These are phyloP conservation scores for Syzygium malaccense DNA, from an alignment of 441 rosid species.

Conservation along the genomic window DNA sequence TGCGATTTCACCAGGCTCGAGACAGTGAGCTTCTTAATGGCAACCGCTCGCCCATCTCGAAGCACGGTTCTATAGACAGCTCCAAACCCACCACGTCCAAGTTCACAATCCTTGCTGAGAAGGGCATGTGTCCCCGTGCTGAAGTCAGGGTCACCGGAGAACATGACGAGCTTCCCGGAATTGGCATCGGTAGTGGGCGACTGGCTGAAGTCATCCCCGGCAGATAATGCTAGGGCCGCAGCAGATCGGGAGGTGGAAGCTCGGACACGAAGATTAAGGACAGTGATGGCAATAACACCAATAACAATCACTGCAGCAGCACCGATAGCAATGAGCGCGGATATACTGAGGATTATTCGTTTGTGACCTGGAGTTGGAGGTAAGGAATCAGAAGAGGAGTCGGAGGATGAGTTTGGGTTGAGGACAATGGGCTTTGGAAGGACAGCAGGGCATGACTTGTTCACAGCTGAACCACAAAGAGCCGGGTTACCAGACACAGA, in stretches of 20 bases:
- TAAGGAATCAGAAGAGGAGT: slow-evolving; percentile 23
- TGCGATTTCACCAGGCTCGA: slow-evolving; percentile 71
- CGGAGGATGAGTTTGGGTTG: slow-evolving; percentile 55
- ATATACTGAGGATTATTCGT: slow-evolving; percentile 64
- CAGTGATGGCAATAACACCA: slow-evolving; percentile 73
- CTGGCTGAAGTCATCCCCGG: slow-evolving; percentile 49
- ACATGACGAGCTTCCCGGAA: slow-evolving; percentile 80
- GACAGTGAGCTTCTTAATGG: slow-evolving; percentile 68
- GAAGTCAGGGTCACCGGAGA: slow-evolving; percentile 69
- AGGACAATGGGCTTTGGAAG: slow-evolving; percentile 70
- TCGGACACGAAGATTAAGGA: slow-evolving; percentile 56
- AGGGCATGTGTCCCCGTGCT: slow-evolving; percentile 69
- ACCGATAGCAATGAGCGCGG: slow-evolving; percentile 66
- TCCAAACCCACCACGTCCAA: slow-evolving; percentile 73
- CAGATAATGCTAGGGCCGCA: slow-evolving; percentile 47
- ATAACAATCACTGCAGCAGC: slow-evolving; percentile 67
- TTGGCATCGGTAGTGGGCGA: slow-evolving; percentile 66
- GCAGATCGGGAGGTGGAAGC: slow-evolving; percentile 51
- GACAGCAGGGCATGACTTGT: slow-evolving; percentile 55
- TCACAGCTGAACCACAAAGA: slow-evolving; percentile 61
- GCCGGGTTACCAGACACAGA: slow-evolving; percentile 53
- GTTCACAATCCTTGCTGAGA: slow-evolving; percentile 71
- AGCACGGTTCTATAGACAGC: slow-evolving; percentile 57
- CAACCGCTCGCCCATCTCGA: slow-evolving; percentile 52
- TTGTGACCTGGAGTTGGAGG: slow-evolving; percentile 36